Evolutionary conservation across 1,139 yeast genomes (phyloP), one percentile per base, ranked within the genome.

Genomic region (Lodderomyces margitis): DNA sequence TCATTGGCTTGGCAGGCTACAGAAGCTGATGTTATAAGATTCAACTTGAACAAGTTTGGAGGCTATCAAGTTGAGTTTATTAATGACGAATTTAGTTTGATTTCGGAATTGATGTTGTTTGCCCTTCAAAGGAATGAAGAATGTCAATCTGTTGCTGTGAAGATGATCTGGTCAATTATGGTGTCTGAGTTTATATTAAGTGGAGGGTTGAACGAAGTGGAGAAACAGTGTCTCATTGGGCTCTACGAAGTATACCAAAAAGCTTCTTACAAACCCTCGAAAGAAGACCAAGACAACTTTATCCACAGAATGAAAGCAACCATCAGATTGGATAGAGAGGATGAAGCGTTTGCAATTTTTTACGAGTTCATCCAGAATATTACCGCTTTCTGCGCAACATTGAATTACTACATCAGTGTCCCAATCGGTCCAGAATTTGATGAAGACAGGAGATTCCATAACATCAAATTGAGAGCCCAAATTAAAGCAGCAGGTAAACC

Each of bases 361-460:
- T 64, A 73, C 48, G 65, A 66, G 37, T 78, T 83, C 43, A 68
- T 83, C 46, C 75, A 75, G 45, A 81, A 78, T 43, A 58, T 87
- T 34, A 61, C 80, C 28, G 83, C 80, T 25, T 86, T 87, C 61
- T 64, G 87, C 47, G 78, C 75, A 41, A 79, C 82, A 17, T 72
- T 86, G 55, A 74, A 81, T 47, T 88, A 86, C 54, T 76, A 85
- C 53, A 78, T 78, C 51, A 76, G 78, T 50, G 87, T 88, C 44
- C 96, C 96, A 16, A 76, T 75, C 39, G 92, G 91, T 16, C 82
- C 83, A 37, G 95, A 88, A 54, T 88, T 84, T 61, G 92, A 85
- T 53, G 95, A 86, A 56, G 96, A 88, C 59, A 72, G 96, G 57
- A 83, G 89, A 3, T 84, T 86, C 76, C 87, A 85, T 57, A 80